Evolutionary conservation across 352 stramenopile genomes (phyloP).

Genomic region (Phytopythium aichiense): DNA sequence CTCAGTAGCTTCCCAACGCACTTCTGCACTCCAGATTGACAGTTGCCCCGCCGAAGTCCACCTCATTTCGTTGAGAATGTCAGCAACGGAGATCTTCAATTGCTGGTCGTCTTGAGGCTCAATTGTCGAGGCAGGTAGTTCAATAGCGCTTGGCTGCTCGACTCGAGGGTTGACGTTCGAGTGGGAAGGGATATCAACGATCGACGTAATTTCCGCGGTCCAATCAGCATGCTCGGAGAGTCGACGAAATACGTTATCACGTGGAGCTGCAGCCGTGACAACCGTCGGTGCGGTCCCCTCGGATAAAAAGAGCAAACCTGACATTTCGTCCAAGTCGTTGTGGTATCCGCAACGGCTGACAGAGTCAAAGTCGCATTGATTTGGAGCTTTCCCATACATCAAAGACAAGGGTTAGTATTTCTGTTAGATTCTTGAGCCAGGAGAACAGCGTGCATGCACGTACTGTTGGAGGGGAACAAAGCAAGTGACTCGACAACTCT

Average conservation of each 20-base stretch:
- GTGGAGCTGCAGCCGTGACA: background rate
- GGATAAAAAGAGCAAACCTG: background rate
- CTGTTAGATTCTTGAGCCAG: background rate
- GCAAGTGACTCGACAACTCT: background rate
- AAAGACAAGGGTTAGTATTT: background rate
- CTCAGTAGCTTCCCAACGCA: background rate
- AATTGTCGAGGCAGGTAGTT: background rate
- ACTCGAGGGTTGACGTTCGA: no score
- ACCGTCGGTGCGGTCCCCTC: background rate
- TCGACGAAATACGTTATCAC: background rate
- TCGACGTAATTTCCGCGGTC: background rate
- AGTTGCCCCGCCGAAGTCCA: background rate
- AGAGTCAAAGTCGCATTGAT: background rate
- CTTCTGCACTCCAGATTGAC: background rate
- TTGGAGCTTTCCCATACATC: background rate
- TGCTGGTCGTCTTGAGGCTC: background rate
- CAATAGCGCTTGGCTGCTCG: background rate
- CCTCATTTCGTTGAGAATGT: background rate
- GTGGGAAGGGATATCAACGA: background rate
- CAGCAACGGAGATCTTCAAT: background rate
- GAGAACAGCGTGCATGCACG: background rate
- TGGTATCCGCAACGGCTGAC: background rate
- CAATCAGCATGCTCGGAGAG: background rate
- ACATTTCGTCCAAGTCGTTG: background rate
- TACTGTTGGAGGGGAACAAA: background rate